These are phyloP conservation scores for Rhizophagus prolifer DNA, from an alignment of 192 early-diverging fungal genomes.

Conservation along the genomic window DNA sequence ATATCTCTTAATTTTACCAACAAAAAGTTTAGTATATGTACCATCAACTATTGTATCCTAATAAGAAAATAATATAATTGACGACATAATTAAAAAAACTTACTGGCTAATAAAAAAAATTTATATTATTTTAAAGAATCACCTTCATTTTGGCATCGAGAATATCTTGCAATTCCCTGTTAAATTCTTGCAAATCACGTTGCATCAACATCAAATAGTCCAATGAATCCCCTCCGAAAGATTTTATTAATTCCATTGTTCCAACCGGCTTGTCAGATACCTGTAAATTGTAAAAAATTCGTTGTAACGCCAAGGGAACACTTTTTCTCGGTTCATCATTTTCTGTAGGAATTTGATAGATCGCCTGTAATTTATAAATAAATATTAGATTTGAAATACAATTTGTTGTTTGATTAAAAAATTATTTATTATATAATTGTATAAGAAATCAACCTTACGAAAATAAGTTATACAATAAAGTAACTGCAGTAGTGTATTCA, in stretches of 20 bases:
- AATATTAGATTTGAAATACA: not conserved
- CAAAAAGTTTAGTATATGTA: conserved; percentile 87
- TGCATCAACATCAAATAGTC: conserved; percentile 64
- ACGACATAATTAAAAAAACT: not conserved
- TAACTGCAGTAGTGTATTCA: conserved; percentile 98
- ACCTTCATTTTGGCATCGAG: conserved; percentile 98
- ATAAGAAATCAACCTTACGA: conserved; percentile 54
- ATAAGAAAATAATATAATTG: not conserved
- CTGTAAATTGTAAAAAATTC: conserved; percentile 92
- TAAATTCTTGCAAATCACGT: conserved; percentile 99
- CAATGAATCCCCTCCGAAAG: too few relatives aligned
- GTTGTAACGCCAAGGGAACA: conserved; percentile 87
- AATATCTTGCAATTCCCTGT: conserved; percentile 94
- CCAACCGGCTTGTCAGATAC: conserved; percentile 69
- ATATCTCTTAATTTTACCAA: conserved; percentile 97
- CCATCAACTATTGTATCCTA: conserved; percentile 88
- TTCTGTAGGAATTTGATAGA: conserved; percentile 91
- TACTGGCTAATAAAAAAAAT: not conserved
- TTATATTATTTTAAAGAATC: not conserved
- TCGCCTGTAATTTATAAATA: conserved; percentile 44
- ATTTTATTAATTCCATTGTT: conserved; percentile 93
- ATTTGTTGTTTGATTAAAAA: too few relatives aligned
- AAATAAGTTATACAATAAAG: conserved; percentile 94
- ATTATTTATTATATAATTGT: not conserved
- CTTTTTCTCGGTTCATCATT: conserved; percentile 84